phyloP scores from a whole-genome alignment of 768 basidiomycete species.

The Pleurotus eryngii region DNA sequence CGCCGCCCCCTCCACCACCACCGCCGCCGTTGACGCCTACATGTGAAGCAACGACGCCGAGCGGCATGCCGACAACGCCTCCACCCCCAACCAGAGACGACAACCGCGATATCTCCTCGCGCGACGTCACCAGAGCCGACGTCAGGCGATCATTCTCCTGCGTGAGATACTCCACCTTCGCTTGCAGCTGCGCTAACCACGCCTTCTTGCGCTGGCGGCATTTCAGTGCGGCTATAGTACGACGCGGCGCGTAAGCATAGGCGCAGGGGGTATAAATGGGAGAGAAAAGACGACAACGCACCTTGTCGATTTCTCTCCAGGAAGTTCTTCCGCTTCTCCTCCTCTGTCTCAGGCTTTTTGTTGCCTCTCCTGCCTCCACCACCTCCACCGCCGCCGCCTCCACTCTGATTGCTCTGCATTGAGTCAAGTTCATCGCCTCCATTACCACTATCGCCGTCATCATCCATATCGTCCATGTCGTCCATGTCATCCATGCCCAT shows the following conservation, averaged over 20 bases:
- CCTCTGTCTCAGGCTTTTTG: slow-evolving; percentile 94
- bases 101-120: slow-evolving; percentile 89
- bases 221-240: slow-evolving; percentile 81
- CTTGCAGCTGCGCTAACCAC: slow-evolving; percentile 90
- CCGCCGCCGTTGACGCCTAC: slow-evolving; percentile 16
- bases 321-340: slow-evolving; percentile 96
- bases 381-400: slow-evolving; percentile 8
- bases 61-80: slow-evolving; percentile 40
- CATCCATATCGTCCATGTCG: slow-evolving; percentile 28
- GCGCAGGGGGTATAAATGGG: slow-evolving; percentile 1
- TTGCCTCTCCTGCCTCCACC: slow-evolving; percentile 17
- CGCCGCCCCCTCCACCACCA: slow-evolving; percentile 12
- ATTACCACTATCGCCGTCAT: slow-evolving; percentile 38
- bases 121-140: slow-evolving; percentile 77
- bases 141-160: slow-evolving; percentile 95
- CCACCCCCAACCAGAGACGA: slow-evolving; percentile 67
- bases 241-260: slow-evolving; percentile 7
- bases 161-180: slow-evolving; percentile 88
- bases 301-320: slow-evolving; percentile 97
- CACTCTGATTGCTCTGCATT: slow-evolving; percentile 12
- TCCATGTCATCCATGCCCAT: slow-evolving; percentile 29
- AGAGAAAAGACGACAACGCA: slow-evolving; percentile 30
- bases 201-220: slow-evolving; percentile 99
- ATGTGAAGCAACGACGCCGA: slow-evolving; percentile 20
- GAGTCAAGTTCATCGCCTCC: slow-evolving; percentile 26